These are phyloP conservation scores for Rubia tinctorum DNA, from an alignment of 305 asterid species.

Conservation along the genomic window DNA sequence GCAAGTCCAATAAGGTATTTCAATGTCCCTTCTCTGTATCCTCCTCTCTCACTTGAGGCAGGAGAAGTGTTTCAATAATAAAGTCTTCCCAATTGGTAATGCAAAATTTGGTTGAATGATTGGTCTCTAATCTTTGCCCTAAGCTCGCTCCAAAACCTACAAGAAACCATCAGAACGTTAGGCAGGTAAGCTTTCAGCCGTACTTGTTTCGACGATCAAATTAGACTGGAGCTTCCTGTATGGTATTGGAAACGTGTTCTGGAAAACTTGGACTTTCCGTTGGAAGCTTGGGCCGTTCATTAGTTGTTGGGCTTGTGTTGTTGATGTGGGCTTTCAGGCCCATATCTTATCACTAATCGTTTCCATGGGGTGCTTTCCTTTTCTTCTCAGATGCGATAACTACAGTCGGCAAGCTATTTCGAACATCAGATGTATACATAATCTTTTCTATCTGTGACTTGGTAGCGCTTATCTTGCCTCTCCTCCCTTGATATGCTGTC, in stretches of 20 bases:
- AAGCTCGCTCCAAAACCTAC: too few species aligned
- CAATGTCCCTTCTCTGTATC: constrained; percentile 87
- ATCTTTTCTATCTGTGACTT: constrained; percentile 51
- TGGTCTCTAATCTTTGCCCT: too few species aligned
- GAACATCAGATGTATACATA: constrained; percentile 38
- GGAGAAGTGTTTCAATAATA: constrained; percentile 79
- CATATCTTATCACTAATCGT: too few species aligned
- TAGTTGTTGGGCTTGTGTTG: too few species aligned
- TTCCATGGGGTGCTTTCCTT: constrained; percentile 25
- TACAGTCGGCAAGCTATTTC: constrained; percentile 8
- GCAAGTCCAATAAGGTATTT: constrained; percentile 64
- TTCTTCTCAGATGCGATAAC: constrained; percentile 34
- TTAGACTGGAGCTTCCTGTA: too few species aligned
- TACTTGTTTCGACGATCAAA: too few species aligned
- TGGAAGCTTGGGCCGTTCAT: too few species aligned
- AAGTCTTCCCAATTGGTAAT: constrained; percentile 78
- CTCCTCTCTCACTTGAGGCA: constrained; percentile 66
- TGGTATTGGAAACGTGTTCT: too few species aligned
- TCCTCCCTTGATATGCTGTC: constrained; percentile 42
- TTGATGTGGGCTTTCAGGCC: too few species aligned
- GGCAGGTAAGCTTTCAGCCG: too few species aligned
- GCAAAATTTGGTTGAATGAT: neutral
- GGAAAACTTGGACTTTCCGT: too few species aligned
- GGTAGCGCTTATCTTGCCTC: constrained; percentile 60
- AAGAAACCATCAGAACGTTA: too few species aligned